These are phyloP conservation scores for Pseudognaphalium luteoalbum DNA, from an alignment of 129 eudicot genomes.

Conservation along the genomic window DNA sequence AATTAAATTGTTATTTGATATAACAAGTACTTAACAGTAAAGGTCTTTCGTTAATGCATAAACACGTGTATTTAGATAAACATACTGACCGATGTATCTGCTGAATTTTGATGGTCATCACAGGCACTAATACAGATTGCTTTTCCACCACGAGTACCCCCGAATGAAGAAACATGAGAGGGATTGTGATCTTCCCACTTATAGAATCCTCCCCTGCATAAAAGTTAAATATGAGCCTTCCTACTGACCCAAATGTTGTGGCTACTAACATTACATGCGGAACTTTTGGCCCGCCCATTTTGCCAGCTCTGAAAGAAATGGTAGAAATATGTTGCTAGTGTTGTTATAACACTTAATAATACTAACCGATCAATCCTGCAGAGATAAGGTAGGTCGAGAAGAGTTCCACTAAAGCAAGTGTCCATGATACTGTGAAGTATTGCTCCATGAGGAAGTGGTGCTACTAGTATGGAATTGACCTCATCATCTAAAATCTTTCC, in stretches of 20 bases:
- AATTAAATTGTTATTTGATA: not conserved
- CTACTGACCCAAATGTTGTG: not conserved
- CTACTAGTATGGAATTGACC: constrained; percentile 59
- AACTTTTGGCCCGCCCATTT: not conserved
- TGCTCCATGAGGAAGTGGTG: constrained; percentile 68
- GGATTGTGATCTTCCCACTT: constrained; percentile 61
- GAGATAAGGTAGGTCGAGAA: constrained; percentile 58
- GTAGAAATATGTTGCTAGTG: not conserved
- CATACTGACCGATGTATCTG: constrained; percentile 53
- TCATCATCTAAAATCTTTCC: constrained; percentile 80
- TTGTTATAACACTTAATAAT: not conserved
- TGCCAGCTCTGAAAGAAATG: not conserved
- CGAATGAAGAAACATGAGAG: constrained; percentile 41
- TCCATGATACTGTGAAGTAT: constrained; percentile 71
- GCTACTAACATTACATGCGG: not conserved
- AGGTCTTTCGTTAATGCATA: not conserved
- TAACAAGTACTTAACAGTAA: not conserved
- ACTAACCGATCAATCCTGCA: constrained; percentile 57
- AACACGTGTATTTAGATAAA: not conserved
- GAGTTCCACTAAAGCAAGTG: constrained; percentile 72
- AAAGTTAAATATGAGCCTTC: constrained; percentile 1
- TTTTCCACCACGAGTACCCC: constrained; percentile 65
- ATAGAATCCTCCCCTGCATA: constrained; percentile 48
- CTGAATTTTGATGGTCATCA: constrained; percentile 62
- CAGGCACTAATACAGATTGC: constrained; percentile 74